Evolutionary conservation across 345 rosid genomes (phyloP).

Genomic region (Boechera divaricarpa): DNA sequence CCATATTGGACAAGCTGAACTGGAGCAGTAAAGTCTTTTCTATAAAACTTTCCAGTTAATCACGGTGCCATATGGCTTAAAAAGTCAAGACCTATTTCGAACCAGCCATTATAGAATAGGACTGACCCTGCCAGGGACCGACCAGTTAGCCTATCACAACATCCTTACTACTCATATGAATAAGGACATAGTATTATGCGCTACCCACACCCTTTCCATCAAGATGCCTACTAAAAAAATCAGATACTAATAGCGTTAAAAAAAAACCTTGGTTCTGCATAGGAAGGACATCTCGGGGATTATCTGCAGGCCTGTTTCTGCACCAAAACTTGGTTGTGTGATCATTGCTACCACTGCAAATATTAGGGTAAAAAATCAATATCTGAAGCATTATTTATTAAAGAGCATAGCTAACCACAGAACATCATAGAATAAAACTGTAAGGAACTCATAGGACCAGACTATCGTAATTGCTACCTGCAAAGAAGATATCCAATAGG

Average conservation of each 20-base stretch:
- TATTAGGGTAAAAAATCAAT: constrained; percentile 37
- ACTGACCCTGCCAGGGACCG: constrained; percentile 1
- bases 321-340: constrained; percentile 97
- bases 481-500: constrained; percentile 98
- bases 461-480: constrained; percentile 59
- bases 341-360: constrained; percentile 96
- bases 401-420: constrained; percentile 11
- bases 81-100: not conserved
- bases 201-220: constrained; percentile 18
- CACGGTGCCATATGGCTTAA: constrained; percentile 14
- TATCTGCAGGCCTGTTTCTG: constrained; percentile 96
- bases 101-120: constrained; percentile 5
- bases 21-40: not conserved
- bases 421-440: not conserved
- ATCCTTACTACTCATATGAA: constrained; percentile 28
- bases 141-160: constrained; percentile 20
- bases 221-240: not conserved
- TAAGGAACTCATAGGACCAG: constrained; percentile 1
- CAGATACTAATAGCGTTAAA: not conserved
- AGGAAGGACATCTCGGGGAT: constrained; percentile 82
- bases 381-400: constrained; percentile 22
- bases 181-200: constrained; percentile 3
- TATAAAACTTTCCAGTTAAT: not conserved
- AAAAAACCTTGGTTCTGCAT: constrained; percentile 75
- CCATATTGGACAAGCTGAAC: not conserved